Evolutionary conservation across 306 rosid genomes (phyloP).

Genomic region (Erythrophleum fordii): DNA sequence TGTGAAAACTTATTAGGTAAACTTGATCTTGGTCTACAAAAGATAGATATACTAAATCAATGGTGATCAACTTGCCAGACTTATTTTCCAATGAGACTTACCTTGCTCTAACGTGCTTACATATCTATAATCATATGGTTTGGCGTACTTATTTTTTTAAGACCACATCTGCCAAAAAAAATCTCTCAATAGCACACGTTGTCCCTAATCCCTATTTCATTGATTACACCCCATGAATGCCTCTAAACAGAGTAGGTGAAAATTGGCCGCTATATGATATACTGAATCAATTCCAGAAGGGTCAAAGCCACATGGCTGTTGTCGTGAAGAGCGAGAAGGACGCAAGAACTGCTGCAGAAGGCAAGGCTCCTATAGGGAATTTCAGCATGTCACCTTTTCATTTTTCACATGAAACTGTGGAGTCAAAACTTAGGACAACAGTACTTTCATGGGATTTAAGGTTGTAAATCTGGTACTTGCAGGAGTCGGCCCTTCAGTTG

Average conservation of each 20-base stretch:
- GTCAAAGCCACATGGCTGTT: slow-evolving; percentile 57
- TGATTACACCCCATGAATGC: neutral
- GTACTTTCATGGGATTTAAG: neutral
- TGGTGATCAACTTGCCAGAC: no score
- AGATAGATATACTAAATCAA: no score
- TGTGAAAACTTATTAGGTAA: no score
- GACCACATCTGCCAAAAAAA: neutral
- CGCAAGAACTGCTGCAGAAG: slow-evolving; percentile 17
- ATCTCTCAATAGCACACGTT: neutral
- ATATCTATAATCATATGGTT: no score
- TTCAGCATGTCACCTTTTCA: neutral
- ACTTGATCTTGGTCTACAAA: no score
- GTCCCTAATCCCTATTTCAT: neutral
- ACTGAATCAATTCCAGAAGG: slow-evolving; percentile 60
- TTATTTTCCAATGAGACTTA: no score
- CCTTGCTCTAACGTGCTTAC: no score
- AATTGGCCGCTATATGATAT: slow-evolving; percentile 80
- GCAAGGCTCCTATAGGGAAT: neutral
- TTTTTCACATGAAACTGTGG: neutral
- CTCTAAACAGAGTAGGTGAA: slow-evolving; percentile 54
- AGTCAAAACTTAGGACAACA: neutral
- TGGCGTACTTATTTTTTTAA: no score
- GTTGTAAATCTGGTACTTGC: neutral
- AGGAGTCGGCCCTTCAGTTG: neutral
- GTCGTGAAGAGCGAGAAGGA: slow-evolving; percentile 53